Conservation (phyloP, 2,329 filamentous ascomycete genomes). For the Colletotrichum sp. region DNA sequence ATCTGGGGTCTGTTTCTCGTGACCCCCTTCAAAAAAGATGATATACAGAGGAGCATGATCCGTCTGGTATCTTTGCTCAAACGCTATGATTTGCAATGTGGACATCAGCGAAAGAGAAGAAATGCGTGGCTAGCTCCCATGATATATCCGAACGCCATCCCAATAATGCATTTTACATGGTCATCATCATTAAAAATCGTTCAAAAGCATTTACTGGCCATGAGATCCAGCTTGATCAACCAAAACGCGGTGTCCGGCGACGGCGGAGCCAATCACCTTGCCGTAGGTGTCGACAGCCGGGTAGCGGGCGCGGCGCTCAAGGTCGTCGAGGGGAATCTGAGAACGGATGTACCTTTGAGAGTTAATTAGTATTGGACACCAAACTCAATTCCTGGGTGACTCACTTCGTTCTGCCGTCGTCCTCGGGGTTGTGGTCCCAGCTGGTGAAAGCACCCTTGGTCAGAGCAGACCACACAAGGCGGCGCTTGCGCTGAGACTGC, state of each 20-base stretch:
- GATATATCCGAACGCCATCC: constrained; percentile 1
- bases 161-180: constrained; percentile 3
- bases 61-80: neutral
- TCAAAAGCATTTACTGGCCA: constrained; percentile 36
- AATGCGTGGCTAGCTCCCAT: neutral
- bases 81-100: constrained; percentile 1
- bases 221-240: constrained; percentile 50
- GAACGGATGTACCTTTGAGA: constrained; percentile 78
- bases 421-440: constrained; percentile 85
- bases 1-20: neutral
- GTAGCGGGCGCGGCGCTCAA: constrained; percentile 78
- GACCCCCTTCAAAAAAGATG: neutral
- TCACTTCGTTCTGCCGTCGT: constrained; percentile 72
- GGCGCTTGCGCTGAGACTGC: constrained; percentile 77
- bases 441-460: constrained; percentile 76
- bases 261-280: constrained; percentile 45
- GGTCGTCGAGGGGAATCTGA: constrained; percentile 79
- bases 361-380: neutral
- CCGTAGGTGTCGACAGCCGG: constrained; percentile 67
- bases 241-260: constrained; percentile 30
- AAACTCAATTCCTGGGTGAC: constrained; percentile 25
- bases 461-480: constrained; percentile 81
- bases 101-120: neutral
- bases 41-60: neutral
- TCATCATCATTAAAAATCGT: constrained; percentile 10